Evolutionary conservation across 2,329 filamentous ascomycete genomes (phyloP).

Genomic region (Sclerotinia sclerotiorum): DNA sequence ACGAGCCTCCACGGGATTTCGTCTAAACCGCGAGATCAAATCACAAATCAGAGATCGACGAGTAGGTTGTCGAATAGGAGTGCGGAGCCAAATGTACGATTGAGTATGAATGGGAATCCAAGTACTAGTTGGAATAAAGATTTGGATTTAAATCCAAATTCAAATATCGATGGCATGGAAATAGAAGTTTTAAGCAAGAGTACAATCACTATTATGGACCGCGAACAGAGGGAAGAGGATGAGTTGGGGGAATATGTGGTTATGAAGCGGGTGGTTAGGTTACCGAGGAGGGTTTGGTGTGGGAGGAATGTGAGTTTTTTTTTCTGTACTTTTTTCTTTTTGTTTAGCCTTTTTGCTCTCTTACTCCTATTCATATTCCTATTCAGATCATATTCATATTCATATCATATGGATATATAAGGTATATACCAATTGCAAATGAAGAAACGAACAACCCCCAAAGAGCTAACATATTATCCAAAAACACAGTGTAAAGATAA

Average conservation of each 20-base stretch:
- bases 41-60: not conserved
- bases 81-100: not conserved
- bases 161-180: not conserved
- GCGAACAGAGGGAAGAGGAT: not conserved
- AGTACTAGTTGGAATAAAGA: not conserved
- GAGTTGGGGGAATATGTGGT: constrained; percentile 15
- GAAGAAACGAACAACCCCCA: no score
- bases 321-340: no score
- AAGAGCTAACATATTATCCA: not conserved
- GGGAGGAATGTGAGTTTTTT: constrained; percentile 21
- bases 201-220: not conserved
- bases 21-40: not conserved
- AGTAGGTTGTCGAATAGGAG: not conserved
- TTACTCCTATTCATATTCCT: no score
- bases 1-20: not conserved
- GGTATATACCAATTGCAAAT: no score
- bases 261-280: constrained; percentile 11
- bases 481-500: constrained; percentile 12
- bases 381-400: no score
- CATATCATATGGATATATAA: no score
- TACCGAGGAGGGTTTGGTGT: constrained; percentile 23
- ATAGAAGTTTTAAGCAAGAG: not conserved
- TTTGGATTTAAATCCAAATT: no score
- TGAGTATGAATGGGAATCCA: no score
- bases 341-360: no score